A percentile compares a stretch with the other conserved stretches of the same genome.
Evolutionary conservation across 495 filamentous ascomycete species (phyloP).

Genomic region (Xylaria venustula): DNA sequence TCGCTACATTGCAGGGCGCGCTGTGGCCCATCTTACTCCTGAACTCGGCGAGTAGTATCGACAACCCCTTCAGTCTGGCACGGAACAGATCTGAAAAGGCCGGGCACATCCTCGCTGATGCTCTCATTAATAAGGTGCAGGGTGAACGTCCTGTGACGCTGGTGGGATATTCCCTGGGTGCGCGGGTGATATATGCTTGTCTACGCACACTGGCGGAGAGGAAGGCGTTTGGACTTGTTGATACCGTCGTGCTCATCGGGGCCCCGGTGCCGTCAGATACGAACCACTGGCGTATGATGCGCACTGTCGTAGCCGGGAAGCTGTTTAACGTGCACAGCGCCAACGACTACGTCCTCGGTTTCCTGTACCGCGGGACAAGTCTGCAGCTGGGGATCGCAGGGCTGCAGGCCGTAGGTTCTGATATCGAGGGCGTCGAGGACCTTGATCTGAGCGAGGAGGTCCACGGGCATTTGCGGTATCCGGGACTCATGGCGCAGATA

Average conservation of each 20-base stretch:
- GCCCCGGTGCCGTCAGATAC: slow-evolving; percentile 67
- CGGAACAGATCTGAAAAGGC: slow-evolving; percentile 77
- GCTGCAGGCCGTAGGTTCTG: slow-evolving; percentile 60
- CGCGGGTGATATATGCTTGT: slow-evolving; percentile 77
- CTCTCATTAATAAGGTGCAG: slow-evolving; percentile 78
- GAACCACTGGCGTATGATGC: slow-evolving; percentile 65
- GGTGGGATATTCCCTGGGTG: slow-evolving; percentile 81
- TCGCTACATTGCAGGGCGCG: slow-evolving; percentile 68
- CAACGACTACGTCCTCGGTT: slow-evolving; percentile 74
- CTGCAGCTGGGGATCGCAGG: slow-evolving; percentile 77
- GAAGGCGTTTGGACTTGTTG: slow-evolving; percentile 74
- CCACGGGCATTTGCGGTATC: slow-evolving; percentile 70
- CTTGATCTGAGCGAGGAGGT: slow-evolving; percentile 71
- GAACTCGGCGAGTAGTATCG: slow-evolving; percentile 62
- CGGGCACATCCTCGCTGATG: slow-evolving; percentile 78
- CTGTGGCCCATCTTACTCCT: slow-evolving; percentile 75
- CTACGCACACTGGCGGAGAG: slow-evolving; percentile 66
- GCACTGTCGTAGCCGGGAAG: slow-evolving; percentile 69
- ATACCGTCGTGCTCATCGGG: slow-evolving; percentile 79
- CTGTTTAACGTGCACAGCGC: slow-evolving; percentile 75
- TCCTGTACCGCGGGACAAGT: slow-evolving; percentile 74
- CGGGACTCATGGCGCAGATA: slow-evolving; percentile 66
- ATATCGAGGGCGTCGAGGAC: slow-evolving; percentile 69
- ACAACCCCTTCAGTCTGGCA: slow-evolving; percentile 83
- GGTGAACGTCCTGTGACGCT: slow-evolving; percentile 83